Evolutionary conservation across 345 rosid genomes (phyloP).

Genomic region (Brassica nigra): DNA sequence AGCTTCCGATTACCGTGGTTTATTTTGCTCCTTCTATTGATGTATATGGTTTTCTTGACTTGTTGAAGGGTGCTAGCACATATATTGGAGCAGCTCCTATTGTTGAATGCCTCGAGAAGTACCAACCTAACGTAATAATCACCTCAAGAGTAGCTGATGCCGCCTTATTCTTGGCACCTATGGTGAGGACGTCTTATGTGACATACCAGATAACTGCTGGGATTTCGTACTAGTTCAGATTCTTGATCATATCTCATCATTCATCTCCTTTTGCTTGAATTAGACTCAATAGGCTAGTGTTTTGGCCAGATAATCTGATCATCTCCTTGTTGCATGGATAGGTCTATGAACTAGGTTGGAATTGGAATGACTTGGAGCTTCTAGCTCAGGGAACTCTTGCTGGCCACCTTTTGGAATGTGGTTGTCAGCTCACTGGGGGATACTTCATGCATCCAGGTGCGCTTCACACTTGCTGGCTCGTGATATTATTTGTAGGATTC

Average conservation of each 20-base stretch:
- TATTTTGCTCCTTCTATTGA: not conserved
- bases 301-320: not conserved
- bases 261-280: slow-evolving; percentile 8
- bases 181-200: slow-evolving; percentile 51
- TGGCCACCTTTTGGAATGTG: slow-evolving; percentile 93
- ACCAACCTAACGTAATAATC: slow-evolving; percentile 74
- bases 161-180: slow-evolving; percentile 87
- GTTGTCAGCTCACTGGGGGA: slow-evolving; percentile 98
- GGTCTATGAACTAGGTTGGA: slow-evolving; percentile 96
- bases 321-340: slow-evolving; percentile 32
- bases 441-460: slow-evolving; percentile 98
- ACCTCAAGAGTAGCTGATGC: slow-evolving; percentile 93
- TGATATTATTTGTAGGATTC: not conserved
- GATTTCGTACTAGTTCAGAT: not conserved
- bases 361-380: slow-evolving; percentile 75
- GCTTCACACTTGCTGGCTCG: slow-evolving; percentile 10
- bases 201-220: not conserved
- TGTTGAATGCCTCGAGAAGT: slow-evolving; percentile 85
- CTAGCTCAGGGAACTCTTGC: slow-evolving; percentile 90
- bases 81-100: slow-evolving; percentile 95
- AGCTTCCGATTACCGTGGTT: not conserved
- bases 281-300: not conserved
- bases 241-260: not conserved
- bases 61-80: slow-evolving; percentile 73
- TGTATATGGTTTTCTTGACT: not conserved